phyloP scores from a whole-genome alignment of 2,329 filamentous ascomycete genomes.

The Immersiporthe knoxdaviesiana region DNA sequence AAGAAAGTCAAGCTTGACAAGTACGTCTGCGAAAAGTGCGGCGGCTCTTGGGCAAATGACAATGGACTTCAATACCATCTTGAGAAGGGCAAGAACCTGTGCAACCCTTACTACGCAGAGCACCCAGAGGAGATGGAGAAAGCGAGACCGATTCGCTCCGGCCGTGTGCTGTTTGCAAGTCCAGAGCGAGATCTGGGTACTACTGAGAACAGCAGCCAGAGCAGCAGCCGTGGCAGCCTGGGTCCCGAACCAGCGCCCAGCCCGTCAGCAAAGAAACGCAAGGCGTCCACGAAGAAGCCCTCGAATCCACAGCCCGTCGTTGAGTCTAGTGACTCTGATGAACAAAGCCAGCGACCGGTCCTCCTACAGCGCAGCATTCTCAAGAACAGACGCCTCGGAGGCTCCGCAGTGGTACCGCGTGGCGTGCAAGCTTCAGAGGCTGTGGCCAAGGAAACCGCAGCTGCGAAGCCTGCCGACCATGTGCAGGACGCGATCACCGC shows the following conservation, averaged over 20 bases:
- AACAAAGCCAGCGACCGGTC: slow-evolving; percentile 18
- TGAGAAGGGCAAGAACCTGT: slow-evolving; percentile 56
- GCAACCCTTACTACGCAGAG: slow-evolving; percentile 53
- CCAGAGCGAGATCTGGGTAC: slow-evolving; percentile 9
- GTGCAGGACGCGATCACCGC: not conserved
- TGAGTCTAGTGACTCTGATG: slow-evolving; percentile 1
- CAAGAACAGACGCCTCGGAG: slow-evolving; percentile 14
- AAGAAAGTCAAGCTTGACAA: slow-evolving; percentile 17
- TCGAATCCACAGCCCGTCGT: not conserved
- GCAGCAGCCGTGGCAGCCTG: slow-evolving; percentile 5
- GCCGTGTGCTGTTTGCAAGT: slow-evolving; percentile 6
- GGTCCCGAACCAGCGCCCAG: slow-evolving; percentile 9
- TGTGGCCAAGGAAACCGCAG: slow-evolving; percentile 22
- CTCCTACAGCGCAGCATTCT: slow-evolving; percentile 23
- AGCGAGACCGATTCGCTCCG: slow-evolving; percentile 14
- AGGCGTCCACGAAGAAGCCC: slow-evolving; percentile 3
- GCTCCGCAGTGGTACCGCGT: slow-evolving; percentile 17
- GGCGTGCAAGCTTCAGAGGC: slow-evolving; percentile 26
- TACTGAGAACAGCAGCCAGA: slow-evolving; percentile 3
- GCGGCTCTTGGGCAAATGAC: slow-evolving; percentile 60
- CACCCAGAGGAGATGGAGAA: slow-evolving; percentile 32
- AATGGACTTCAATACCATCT: slow-evolving; percentile 62
- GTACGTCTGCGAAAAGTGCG: slow-evolving; percentile 54
- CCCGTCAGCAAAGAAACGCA: not conserved
- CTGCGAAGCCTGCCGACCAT: slow-evolving; percentile 3